phyloP scores from a whole-genome alignment of 164 flowering plant genomes.

The Akebia trifoliata region DNA sequence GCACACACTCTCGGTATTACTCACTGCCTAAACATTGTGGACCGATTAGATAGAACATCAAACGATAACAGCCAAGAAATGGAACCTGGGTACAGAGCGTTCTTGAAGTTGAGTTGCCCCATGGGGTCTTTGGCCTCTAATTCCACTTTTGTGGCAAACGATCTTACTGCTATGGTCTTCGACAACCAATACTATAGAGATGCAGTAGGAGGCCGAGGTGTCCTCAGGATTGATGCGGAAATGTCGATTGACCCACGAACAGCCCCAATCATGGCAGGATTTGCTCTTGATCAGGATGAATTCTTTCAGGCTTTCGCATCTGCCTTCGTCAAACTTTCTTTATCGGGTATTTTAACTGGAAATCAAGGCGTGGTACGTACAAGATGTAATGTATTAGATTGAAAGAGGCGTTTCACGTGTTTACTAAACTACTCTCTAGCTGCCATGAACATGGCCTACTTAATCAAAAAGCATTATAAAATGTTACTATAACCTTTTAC shows the following conservation, averaged over 20 bases:
- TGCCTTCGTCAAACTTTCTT: slow-evolving; percentile 49
- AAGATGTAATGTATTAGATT: slow-evolving; percentile 28
- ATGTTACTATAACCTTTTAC: too few species aligned
- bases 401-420: too few species aligned
- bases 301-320: slow-evolving; percentile 42
- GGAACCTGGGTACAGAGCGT: slow-evolving; percentile 13
- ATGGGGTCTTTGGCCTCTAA: slow-evolving; percentile 17
- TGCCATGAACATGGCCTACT: too few species aligned
- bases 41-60: slow-evolving; percentile 25
- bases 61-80: slow-evolving; percentile 1
- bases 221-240: slow-evolving; percentile 37
- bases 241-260: slow-evolving; percentile 37
- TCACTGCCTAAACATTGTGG: slow-evolving; percentile 37
- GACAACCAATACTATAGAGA: slow-evolving; percentile 43
- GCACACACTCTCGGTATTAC: slow-evolving; percentile 50
- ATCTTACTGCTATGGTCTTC: slow-evolving; percentile 34
- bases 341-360: slow-evolving; percentile 38
- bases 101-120: slow-evolving; percentile 29
- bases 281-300: slow-evolving; percentile 24
- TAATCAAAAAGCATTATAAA: too few species aligned
- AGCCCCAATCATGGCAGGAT: slow-evolving; percentile 24
- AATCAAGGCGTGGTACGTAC: slow-evolving; percentile 35
- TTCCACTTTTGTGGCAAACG: slow-evolving; percentile 31
- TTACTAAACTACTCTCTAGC: too few species aligned
- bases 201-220: slow-evolving; percentile 32